These are phyloP conservation scores for Harringtonia aguacate DNA, from an alignment of 2,329 filamentous ascomycete species.

Conservation along the genomic window DNA sequence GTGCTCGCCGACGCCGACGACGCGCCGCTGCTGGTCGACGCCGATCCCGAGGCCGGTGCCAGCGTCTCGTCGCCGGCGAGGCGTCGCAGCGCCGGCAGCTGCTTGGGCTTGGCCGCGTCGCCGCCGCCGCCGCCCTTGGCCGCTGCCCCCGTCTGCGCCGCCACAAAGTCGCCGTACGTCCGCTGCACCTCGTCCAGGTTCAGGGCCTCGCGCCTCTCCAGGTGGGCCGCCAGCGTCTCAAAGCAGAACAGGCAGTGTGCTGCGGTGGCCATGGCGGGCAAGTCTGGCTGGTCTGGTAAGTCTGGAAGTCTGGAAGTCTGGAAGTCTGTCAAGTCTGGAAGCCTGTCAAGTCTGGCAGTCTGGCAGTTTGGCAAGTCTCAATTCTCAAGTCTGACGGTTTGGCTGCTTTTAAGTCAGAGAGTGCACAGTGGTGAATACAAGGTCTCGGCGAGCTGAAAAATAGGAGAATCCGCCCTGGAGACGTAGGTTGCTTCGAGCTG, in stretches of 20 bases:
- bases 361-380: no score
- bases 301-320: no score
- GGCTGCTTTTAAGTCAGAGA: no score
- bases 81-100: constrained; percentile 30
- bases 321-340: no score
- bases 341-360: no score
- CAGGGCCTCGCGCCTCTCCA: constrained; percentile 58
- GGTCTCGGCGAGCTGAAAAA: no score
- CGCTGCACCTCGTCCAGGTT: constrained; percentile 58
- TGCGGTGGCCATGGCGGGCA: constrained; percentile 74
- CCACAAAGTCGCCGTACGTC: constrained; percentile 41
- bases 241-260: constrained; percentile 92
- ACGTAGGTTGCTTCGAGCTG: no score
- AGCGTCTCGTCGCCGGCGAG: constrained; percentile 22
- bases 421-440: no score
- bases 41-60: constrained; percentile 20
- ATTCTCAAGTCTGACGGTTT: no score
- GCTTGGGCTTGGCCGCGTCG: constrained; percentile 17
- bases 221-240: constrained; percentile 68
- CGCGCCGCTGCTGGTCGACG: constrained; percentile 10
- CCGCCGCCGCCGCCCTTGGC: constrained; percentile 9
- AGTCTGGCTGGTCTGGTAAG: no score
- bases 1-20: constrained; percentile 17
- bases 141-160: constrained; percentile 11
- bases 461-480: no score